A percentile compares a stretch with the other conserved stretches of the same genome.
Conservation (phyloP, 495 filamentous ascomycete species). For the Penicillium cinerascens region DNA sequence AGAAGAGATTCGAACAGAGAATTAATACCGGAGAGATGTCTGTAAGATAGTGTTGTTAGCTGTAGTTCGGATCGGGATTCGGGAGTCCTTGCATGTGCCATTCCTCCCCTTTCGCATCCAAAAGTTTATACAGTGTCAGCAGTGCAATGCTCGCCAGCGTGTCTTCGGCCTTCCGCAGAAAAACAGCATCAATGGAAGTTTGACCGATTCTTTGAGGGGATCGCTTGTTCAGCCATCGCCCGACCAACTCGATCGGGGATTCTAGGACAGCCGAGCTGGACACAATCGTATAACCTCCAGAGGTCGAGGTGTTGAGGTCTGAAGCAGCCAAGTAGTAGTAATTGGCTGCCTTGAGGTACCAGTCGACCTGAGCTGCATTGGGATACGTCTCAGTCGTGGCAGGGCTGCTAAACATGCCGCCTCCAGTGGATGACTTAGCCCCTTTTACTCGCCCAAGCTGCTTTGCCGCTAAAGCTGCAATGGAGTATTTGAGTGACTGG, state of each 20-base stretch:
- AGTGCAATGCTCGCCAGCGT: constrained; percentile 28
- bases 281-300: constrained; percentile 30
- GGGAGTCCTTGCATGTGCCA: constrained; percentile 35
- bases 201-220: constrained; percentile 5
- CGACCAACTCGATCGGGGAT: constrained; percentile 31
- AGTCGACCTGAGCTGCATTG: constrained; percentile 35
- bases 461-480: constrained; percentile 40
- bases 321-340: constrained; percentile 40
- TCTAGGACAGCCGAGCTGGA: constrained; percentile 38
- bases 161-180: constrained; percentile 31
- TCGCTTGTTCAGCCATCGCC: constrained; percentile 24
- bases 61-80: background rate
- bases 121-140: constrained; percentile 31
- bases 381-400: constrained; percentile 39
- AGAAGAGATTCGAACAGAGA: constrained; percentile 32
- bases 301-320: constrained; percentile 26
- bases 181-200: constrained; percentile 2
- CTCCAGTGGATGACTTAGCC: constrained; percentile 13
- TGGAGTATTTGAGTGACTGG: constrained; percentile 32
- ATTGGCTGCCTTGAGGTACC: constrained; percentile 42
- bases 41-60: constrained; percentile 9
- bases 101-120: constrained; percentile 33
- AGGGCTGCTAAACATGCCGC: constrained; percentile 31
- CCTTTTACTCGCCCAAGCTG: constrained; percentile 41
- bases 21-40: constrained; percentile 32